A percentile compares a stretch with the other conserved stretches of the same genome.
phyloP scores from a whole-genome alignment of 1,284 basidiomycete species.

The Fomitopsis palustris region DNA sequence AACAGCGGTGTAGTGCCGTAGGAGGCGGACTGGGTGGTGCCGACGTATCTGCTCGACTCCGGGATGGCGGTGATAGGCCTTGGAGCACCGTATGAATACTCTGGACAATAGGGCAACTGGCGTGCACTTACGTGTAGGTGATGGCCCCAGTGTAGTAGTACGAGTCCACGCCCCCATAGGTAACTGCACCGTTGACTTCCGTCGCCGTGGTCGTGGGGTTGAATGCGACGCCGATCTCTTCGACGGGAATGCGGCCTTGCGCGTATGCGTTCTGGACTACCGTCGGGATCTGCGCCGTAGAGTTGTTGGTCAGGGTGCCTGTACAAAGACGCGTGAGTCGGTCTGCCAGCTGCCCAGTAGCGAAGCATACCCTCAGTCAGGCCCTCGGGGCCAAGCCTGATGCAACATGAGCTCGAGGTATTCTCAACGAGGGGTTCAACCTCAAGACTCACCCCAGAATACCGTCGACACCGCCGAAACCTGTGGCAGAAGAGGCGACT shows the following conservation, averaged over 20 bases:
- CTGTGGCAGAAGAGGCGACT: slow-evolving; percentile 34
- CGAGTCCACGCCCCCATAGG: slow-evolving; percentile 44
- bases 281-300: slow-evolving; percentile 6
- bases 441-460: slow-evolving; percentile 39
- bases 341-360: neutral
- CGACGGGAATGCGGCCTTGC: slow-evolving; percentile 15
- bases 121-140: slow-evolving; percentile 39
- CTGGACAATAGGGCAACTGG: neutral
- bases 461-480: slow-evolving; percentile 44
- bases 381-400: neutral
- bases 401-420: no score
- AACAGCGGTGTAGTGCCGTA: slow-evolving; percentile 23
- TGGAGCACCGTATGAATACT: neutral
- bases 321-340: neutral
- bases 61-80: slow-evolving; percentile 26
- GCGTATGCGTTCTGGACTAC: slow-evolving; percentile 44
- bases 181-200: slow-evolving; percentile 26
- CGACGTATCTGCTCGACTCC: slow-evolving; percentile 32
- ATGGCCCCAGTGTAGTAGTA: slow-evolving; percentile 47
- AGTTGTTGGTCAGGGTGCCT: neutral
- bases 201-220: slow-evolving; percentile 31
- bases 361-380: neutral
- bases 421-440: neutral
- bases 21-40: slow-evolving; percentile 22
- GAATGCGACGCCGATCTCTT: slow-evolving; percentile 45